These are phyloP conservation scores for Talaromyces sp. DNA, from an alignment of 2,329 filamentous ascomycete genomes.

Conservation along the genomic window DNA sequence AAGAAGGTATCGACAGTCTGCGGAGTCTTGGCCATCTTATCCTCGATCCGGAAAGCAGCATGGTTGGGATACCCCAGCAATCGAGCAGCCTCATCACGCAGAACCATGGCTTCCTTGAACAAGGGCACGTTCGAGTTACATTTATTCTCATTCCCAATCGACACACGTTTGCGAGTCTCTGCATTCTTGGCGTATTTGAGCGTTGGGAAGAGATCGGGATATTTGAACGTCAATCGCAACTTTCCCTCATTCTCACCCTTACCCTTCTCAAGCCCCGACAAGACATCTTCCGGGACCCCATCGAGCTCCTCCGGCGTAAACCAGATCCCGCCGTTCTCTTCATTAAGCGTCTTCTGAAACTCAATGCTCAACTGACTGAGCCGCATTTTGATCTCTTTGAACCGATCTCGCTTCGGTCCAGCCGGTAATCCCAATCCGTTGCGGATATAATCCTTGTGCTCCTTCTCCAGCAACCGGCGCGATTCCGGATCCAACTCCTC, in stretches of 20 bases:
- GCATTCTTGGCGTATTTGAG: slow-evolving; percentile 46
- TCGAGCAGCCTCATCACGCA: slow-evolving; percentile 48
- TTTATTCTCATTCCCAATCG: slow-evolving; percentile 49
- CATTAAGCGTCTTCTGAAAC: slow-evolving; percentile 49
- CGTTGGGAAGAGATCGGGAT: slow-evolving; percentile 46
- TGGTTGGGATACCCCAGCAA: slow-evolving; percentile 48
- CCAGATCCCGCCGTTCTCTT: slow-evolving; percentile 50
- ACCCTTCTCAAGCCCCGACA: slow-evolving; percentile 44
- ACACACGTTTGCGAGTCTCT: slow-evolving; percentile 41
- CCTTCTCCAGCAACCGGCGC: slow-evolving; percentile 45
- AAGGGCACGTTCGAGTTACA: slow-evolving; percentile 48
- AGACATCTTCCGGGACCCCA: slow-evolving; percentile 47
- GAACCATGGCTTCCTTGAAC: slow-evolving; percentile 46
- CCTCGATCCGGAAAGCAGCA: slow-evolving; percentile 49
- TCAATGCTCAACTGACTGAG: slow-evolving; percentile 46
- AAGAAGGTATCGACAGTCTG: slow-evolving; percentile 50
- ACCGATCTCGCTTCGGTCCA: slow-evolving; percentile 44
- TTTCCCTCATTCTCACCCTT: slow-evolving; percentile 45
- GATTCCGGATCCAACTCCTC: slow-evolving; percentile 46
- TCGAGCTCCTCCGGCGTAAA: slow-evolving; percentile 45
- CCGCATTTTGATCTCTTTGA: slow-evolving; percentile 51
- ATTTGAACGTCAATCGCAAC: slow-evolving; percentile 47
- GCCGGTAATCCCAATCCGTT: slow-evolving; percentile 46
- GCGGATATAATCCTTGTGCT: slow-evolving; percentile 46
- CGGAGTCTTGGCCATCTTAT: slow-evolving; percentile 51